Evolutionary conservation across 2,329 filamentous ascomycete species (phyloP).

Genomic region (Neoscytalidium dimidiatum): DNA sequence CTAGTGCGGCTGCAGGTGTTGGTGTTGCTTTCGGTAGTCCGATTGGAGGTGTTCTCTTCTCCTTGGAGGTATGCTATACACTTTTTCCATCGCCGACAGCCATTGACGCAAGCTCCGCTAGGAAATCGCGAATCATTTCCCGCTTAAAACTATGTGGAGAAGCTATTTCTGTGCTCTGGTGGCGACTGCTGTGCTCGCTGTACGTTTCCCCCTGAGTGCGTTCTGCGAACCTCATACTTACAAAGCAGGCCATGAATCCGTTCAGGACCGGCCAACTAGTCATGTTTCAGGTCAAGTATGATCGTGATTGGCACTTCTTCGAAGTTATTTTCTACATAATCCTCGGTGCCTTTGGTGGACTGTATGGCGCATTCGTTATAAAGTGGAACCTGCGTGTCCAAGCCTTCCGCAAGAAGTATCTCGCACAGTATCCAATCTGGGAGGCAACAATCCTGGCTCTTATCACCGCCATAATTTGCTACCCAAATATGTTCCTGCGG

Average conservation of each 20-base stretch:
- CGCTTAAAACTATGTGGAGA: conserved; percentile 95
- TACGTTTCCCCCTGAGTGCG: conserved; percentile 35
- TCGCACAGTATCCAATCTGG: conserved; percentile 78
- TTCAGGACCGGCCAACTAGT: conserved; percentile 96
- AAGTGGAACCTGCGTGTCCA: conserved; percentile 94
- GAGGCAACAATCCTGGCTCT: conserved; percentile 84
- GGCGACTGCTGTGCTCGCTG: conserved; percentile 84
- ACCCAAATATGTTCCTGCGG: conserved; percentile 89
- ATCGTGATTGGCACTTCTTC: conserved; percentile 97
- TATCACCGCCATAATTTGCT: conserved; percentile 88
- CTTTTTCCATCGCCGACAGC: neutral
- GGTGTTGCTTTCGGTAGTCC: conserved; percentile 96
- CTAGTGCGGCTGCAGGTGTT: conserved; percentile 91
- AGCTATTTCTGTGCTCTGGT: conserved; percentile 98
- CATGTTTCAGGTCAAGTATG: conserved; percentile 98
- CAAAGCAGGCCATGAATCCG: conserved; percentile 79
- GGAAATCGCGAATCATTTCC: conserved; percentile 97
- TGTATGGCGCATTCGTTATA: conserved; percentile 96
- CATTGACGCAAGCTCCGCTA: conserved; percentile 31
- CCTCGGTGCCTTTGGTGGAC: conserved; percentile 87
- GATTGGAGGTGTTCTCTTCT: conserved; percentile 95
- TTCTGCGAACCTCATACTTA: neutral
- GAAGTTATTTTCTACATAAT: conserved; percentile 91
- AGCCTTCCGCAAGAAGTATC: conserved; percentile 90
- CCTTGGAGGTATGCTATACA: conserved; percentile 64